Evolutionary conservation across 768 basidiomycete genomes (phyloP).

Genomic region (Pleurotus tuoliensis): DNA sequence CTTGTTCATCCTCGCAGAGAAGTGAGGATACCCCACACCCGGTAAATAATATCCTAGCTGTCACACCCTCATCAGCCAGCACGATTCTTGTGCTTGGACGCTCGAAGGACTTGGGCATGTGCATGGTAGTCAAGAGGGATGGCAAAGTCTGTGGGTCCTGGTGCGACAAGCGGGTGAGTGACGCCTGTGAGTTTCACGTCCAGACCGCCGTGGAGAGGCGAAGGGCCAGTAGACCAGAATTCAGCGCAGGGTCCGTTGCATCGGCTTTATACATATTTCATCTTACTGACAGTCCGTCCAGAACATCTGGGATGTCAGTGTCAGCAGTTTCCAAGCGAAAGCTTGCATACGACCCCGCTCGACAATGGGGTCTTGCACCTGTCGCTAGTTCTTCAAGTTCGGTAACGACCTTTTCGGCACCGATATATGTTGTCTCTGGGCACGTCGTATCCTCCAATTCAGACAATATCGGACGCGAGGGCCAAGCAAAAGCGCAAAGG

Average conservation of each 20-base stretch:
- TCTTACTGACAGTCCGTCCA: conserved; percentile 22
- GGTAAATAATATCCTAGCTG: conserved; percentile 74
- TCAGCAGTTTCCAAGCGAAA: conserved; percentile 48
- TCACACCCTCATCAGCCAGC: conserved; percentile 79
- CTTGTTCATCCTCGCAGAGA: conserved; percentile 25
- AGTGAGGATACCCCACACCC: conserved; percentile 65
- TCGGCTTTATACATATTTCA: not conserved
- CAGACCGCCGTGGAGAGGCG: conserved; percentile 73
- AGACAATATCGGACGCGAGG: conserved; percentile 77
- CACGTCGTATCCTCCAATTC: conserved; percentile 62
- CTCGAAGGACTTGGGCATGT: conserved; percentile 85
- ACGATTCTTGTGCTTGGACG: conserved; percentile 84
- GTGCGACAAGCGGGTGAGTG: conserved; percentile 85
- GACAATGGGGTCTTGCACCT: conserved; percentile 76
- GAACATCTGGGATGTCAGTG: conserved; percentile 70
- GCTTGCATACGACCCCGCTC: conserved; percentile 58
- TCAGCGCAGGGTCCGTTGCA: conserved; percentile 61
- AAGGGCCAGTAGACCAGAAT: conserved; percentile 80
- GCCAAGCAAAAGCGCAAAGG: conserved; percentile 73
- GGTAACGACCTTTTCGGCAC: conserved; percentile 22
- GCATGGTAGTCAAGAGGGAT: conserved; percentile 71
- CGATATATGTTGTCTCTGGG: conserved; percentile 81
- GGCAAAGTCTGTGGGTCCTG: conserved; percentile 82
- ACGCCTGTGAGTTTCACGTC: conserved; percentile 91
- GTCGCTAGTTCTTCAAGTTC: conserved; percentile 24